These are phyloP conservation scores for Colletotrichum sp. DNA, from an alignment of 2,329 filamentous ascomycete species.

Conservation along the genomic window DNA sequence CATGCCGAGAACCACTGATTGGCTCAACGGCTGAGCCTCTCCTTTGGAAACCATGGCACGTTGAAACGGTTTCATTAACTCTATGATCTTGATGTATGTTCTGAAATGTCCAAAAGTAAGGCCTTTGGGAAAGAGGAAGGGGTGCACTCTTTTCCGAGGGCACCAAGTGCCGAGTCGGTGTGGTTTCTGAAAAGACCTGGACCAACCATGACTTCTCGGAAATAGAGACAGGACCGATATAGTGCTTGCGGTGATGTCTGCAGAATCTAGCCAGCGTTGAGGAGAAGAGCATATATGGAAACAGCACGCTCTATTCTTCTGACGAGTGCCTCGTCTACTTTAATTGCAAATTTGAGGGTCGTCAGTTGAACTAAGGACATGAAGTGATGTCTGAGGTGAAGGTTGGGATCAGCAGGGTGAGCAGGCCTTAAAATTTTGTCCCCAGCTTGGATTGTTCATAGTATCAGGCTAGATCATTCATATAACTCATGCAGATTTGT, in stretches of 20 bases:
- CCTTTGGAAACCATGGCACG: accelerated
- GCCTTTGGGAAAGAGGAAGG: neutral
- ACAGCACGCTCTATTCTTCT: accelerated
- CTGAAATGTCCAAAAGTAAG: neutral
- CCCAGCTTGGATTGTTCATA: neutral
- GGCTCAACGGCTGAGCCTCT: neutral
- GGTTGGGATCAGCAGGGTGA: neutral
- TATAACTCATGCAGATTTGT: neutral
- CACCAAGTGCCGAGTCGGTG: neutral
- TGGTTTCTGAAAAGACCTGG: neutral
- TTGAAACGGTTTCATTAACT: neutral
- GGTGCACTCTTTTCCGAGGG: neutral
- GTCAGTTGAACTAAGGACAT: neutral
- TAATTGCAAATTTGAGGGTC: neutral
- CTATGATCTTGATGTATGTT: neutral
- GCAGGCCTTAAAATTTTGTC: neutral
- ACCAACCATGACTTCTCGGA: neutral
- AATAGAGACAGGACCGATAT: neutral
- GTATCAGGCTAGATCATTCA: neutral
- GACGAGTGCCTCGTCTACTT: neutral
- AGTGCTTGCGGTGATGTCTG: neutral
- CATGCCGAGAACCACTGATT: neutral
- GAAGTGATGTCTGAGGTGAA: neutral
- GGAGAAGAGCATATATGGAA: neutral
- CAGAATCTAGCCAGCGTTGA: neutral